phyloP scores from a whole-genome alignment of 1,139 yeast genomes.

The Debaryomyces udenii region DNA sequence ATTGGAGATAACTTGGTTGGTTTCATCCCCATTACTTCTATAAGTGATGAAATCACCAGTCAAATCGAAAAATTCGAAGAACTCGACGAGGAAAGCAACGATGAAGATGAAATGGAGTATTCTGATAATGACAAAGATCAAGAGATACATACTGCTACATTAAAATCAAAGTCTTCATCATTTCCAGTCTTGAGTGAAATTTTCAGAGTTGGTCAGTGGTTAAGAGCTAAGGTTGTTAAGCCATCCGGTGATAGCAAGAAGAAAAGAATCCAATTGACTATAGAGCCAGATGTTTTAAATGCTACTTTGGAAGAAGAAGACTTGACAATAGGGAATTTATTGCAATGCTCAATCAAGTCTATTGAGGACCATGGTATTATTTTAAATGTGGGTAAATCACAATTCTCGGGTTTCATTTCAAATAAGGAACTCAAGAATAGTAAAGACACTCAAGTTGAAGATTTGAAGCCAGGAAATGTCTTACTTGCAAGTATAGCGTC shows the following conservation, averaged over 20 bases:
- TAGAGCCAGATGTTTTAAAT: constrained; percentile 79
- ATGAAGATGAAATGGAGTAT: constrained; percentile 48
- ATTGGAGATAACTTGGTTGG: constrained; percentile 87
- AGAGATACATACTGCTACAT: constrained; percentile 29
- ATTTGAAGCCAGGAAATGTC: constrained; percentile 44
- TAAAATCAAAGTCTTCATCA: constrained; percentile 32
- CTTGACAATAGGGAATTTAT: constrained; percentile 57
- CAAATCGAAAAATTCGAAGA: constrained; percentile 55
- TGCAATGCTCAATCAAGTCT: constrained; percentile 79
- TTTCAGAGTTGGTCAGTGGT: constrained; percentile 81
- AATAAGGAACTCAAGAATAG: constrained; percentile 56
- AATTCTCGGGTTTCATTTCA: constrained; percentile 71
- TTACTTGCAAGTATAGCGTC: constrained; percentile 50
- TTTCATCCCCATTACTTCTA: constrained; percentile 72
- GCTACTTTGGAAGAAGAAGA: constrained; percentile 64
- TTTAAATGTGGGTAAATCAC: constrained; percentile 65
- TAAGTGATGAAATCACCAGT: constrained; percentile 64
- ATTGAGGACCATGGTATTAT: constrained; percentile 92
- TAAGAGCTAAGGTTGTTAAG: constrained; percentile 72
- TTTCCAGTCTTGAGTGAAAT: constrained; percentile 58
- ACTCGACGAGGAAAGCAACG: constrained; percentile 45
- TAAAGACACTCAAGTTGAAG: constrained; percentile 21
- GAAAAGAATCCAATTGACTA: constrained; percentile 69
- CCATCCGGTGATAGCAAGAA: constrained; percentile 43
- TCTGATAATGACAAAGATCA: constrained; percentile 35